Base-by-base conservation (phyloP, 1,284 basidiomycete species). In the Farysia itapuensis region DNA sequence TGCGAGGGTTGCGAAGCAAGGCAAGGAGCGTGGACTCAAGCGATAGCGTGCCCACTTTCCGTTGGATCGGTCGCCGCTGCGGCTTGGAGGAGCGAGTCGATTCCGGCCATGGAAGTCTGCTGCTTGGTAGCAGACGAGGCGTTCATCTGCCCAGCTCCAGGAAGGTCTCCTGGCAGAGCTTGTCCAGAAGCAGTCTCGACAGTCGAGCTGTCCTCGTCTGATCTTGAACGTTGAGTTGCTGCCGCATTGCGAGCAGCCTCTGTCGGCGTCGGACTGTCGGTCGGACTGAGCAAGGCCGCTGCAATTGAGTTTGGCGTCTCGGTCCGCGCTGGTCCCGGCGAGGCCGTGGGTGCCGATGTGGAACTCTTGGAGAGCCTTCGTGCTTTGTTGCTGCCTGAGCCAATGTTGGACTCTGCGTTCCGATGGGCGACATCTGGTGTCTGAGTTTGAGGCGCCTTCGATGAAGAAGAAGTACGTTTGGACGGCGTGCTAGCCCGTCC, bases 91-190 rank as follows among this genome's bases (percentile, higher is more conserved):
- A 60, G 32, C 41, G 57, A 60, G 19, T 60, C 57, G 21, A 42
- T 37, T 12, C 57, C 57, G 2, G 50, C 25, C 49, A 37, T 53
- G 25, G 57, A 43, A 6, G 37, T 43, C 34, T 60, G 57, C 46
- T 60, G 57, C 33, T 53, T 60, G 21, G 49, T 46, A 21, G 57
- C 57, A 22, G 57, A 60, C 2, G 42, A 34, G 0, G 50, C 57
- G 9, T 53, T 49, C 50, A 53, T 53, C 45, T 60, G 57, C 30
- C 50, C 50, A 4, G 57, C 57, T 16, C 33, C 57, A 5, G 49
- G 50, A 4, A 60, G 21, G 5, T 53, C 46, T 18, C 39, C 39
- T 19, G 57, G 57, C 22, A 60, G 14, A 3, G 43, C 45, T 21
- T 60, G 57, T 4, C 57, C 50, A 4, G 57, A 45, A 4, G 45